Conservation (phyloP, 2,329 filamentous ascomycete genomes). For the Cercospora citrullina region DNA sequence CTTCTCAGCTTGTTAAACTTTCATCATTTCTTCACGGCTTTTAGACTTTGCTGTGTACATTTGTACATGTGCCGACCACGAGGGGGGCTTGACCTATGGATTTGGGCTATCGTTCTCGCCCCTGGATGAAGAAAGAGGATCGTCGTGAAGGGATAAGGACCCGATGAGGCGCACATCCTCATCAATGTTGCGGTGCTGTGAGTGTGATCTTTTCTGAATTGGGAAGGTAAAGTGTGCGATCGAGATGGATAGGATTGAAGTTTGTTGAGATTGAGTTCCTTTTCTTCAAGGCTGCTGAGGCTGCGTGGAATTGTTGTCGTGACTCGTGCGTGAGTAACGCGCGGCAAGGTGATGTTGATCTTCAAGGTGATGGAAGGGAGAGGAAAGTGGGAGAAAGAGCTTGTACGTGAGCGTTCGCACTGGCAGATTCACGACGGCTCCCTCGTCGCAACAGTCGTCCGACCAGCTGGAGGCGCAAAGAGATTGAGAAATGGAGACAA, state of each 20-base stretch:
- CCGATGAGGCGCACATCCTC: background rate
- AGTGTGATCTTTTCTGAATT: background rate
- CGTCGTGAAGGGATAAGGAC: no score
- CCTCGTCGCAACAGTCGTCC: background rate
- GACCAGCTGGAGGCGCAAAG: background rate
- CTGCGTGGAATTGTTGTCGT: background rate
- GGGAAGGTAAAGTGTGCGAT: background rate
- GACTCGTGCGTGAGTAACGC: background rate
- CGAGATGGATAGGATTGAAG: background rate
- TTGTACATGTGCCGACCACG: background rate
- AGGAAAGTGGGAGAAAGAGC: background rate
- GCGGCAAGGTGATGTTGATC: background rate
- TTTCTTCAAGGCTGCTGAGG: background rate
- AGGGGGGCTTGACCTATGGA: background rate
- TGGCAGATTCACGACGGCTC: background rate
- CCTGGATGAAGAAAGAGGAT: background rate
- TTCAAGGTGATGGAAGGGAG: background rate
- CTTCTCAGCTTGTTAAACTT: background rate
- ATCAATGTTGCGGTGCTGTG: background rate
- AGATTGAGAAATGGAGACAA: background rate
- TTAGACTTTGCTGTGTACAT: background rate
- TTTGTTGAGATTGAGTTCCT: background rate
- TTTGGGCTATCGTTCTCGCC: background rate
- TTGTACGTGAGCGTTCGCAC: background rate
- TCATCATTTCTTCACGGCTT: background rate